Percentiles rank a stretch among this genome's conserved stretches.
Evolutionary conservation across 2,329 filamentous ascomycete genomes (phyloP).

Genomic region (Pestalotiopsis sp.): DNA sequence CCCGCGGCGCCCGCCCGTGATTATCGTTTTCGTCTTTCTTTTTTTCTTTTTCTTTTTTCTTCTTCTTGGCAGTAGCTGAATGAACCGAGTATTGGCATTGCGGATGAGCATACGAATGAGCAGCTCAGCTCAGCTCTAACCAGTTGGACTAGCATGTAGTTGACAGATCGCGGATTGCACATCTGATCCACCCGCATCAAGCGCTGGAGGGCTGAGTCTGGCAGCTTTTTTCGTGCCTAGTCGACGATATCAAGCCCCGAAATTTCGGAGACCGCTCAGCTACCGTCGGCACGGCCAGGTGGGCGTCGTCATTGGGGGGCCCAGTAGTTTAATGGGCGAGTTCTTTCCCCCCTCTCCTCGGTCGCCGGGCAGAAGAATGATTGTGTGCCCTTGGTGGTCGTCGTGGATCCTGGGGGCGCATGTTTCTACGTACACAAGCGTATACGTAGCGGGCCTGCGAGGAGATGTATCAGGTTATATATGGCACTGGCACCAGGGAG

Average conservation of each 20-base stretch:
- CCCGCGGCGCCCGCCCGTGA: too few species aligned
- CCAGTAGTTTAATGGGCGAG: background rate
- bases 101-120: too few species aligned
- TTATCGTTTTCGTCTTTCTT: background rate
- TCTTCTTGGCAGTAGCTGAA: background rate
- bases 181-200: conserved; percentile 11
- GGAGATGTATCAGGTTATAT: conserved; percentile 19
- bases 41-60: background rate
- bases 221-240: background rate
- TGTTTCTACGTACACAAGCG: background rate
- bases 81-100: background rate
- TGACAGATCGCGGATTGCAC: background rate
- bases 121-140: too few species aligned
- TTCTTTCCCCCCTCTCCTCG: background rate
- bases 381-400: background rate
- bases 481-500: conserved; percentile 11
- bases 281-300: conserved; percentile 2
- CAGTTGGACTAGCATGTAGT: background rate
- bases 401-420: background rate
- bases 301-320: conserved; percentile 12
- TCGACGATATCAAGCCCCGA: background rate
- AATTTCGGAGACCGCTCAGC: background rate
- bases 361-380: background rate
- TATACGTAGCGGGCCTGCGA: conserved; percentile 15
- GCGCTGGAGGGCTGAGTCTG: background rate